These are phyloP conservation scores for Cryptococcus sp. DNA, from an alignment of 1,284 basidiomycete genomes.

Conservation along the genomic window DNA sequence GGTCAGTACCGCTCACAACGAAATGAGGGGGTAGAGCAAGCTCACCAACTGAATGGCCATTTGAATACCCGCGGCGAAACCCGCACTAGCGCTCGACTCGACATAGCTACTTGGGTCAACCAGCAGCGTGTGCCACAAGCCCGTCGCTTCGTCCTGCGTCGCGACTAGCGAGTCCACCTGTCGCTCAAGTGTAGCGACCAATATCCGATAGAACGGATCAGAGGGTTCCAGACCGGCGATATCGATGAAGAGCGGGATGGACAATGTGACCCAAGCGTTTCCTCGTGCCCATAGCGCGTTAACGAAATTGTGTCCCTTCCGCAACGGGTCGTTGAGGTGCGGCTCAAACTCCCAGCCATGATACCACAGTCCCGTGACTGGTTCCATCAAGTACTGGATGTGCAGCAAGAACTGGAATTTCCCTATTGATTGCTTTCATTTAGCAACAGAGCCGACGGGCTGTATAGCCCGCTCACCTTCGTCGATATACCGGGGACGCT, in stretches of 20 bases:
- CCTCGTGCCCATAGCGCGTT: slow-evolving; percentile 64
- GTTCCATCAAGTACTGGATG: slow-evolving; percentile 40
- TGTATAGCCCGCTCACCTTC: slow-evolving; percentile 61
- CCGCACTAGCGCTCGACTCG: slow-evolving; percentile 63
- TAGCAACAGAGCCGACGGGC: slow-evolving; percentile 31
- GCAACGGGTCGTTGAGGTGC: slow-evolving; percentile 13
- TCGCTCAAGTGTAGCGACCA: slow-evolving; percentile 58
- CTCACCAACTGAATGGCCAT: slow-evolving; percentile 58
- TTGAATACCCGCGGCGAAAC: slow-evolving; percentile 64
- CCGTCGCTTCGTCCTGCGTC: slow-evolving; percentile 58
- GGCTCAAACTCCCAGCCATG: slow-evolving; percentile 52
- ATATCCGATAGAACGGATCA: slow-evolving; percentile 58
- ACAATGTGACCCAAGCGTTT: slow-evolving; percentile 65
- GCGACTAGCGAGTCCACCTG: slow-evolving; percentile 62
- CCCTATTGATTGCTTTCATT: slow-evolving; percentile 14
- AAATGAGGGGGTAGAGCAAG: not conserved
- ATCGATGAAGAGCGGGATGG: slow-evolving; percentile 66
- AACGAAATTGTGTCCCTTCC: slow-evolving; percentile 54
- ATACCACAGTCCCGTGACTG: slow-evolving; percentile 36
- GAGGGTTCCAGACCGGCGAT: slow-evolving; percentile 49
- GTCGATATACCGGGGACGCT: slow-evolving; percentile 60
- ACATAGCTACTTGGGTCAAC: slow-evolving; percentile 63
- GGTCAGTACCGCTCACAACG: not conserved
- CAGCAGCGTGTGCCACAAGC: slow-evolving; percentile 66
- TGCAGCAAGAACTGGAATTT: slow-evolving; percentile 43